Base-by-base conservation (phyloP, 139 green algal genomes). In the Coelastrella sp. region DNA sequence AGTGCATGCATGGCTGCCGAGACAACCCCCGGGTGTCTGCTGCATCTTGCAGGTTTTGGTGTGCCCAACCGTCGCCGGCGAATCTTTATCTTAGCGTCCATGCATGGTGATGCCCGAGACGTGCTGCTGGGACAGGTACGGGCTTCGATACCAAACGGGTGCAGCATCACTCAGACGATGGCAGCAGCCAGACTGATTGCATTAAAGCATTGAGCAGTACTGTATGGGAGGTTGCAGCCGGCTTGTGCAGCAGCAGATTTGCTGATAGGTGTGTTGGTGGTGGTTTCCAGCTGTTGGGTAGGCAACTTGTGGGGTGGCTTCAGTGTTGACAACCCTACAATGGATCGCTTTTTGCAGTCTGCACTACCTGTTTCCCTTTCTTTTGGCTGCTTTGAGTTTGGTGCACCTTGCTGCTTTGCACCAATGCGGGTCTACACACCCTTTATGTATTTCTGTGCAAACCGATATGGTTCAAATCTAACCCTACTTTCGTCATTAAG, bases 91-190 rank as follows among this genome's bases (percentile, higher is more conserved):
- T 66, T 99, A 54, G 97, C 97, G 3, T 97, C 95, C 17, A 84
- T 97, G 88, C 91, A 98, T 87, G 97, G 96, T 23, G 97, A 99
- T 86, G 93, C 96, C 7, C 80, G 97, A 14, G 97, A 99, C 88
- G 96, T 99, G 23, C 92, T 99, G 74, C 94, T 99, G 10, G 91
- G 92, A 8, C 94, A 96, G 92, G 92, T 94, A 64, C 20, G 77
- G 32, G 32, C 32, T 47, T 47, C 1, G 32, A 0, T 47, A 47
- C 32, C 32, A 47, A 47, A 2, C 32, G 32, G 32, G 32, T 47
- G 32, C 32, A 47, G 32, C 32, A 47, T 47, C 32, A 47, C 32
- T 47, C 32, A 47, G 32, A 47, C 32, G 32, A 47, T 1, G 32
- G 32, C 32, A 47, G 32, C 32, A 47, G 32, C 32, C 32, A 47